Percentiles rank a stretch among this genome's conserved stretches.
phyloP scores from a whole-genome alignment of 208 protist genomes.

The Phytomonas sp. region DNA sequence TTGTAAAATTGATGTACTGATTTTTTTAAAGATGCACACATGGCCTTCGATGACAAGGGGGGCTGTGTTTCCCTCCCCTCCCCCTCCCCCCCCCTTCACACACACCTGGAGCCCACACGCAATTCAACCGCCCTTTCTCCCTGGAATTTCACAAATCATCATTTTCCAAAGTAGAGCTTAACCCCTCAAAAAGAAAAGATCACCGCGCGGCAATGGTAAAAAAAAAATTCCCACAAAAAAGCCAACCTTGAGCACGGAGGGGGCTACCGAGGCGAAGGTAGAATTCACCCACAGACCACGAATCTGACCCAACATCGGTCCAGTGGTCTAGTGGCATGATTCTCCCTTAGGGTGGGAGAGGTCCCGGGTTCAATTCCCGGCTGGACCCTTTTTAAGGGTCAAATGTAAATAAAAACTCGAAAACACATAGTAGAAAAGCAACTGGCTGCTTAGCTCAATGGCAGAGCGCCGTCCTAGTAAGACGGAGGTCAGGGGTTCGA shows the following conservation, averaged over 20 bases:
- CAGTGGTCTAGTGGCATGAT: slow-evolving; percentile 92
- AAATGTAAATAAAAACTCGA: neutral
- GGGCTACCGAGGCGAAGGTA: too few relatives aligned
- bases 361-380: slow-evolving; percentile 83
- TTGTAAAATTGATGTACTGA: neutral
- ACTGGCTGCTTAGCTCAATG: slow-evolving; percentile 87
- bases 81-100: too few relatives aligned
- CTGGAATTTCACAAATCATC: neutral
- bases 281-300: neutral
- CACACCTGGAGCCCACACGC: neutral
- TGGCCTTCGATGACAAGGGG: too few relatives aligned
- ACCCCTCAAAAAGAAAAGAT: too few relatives aligned
- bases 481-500: slow-evolving; percentile 90
- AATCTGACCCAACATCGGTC: slow-evolving; percentile 21
- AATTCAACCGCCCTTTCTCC: neutral
- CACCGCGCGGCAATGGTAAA: too few relatives aligned
- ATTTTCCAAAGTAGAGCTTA: neutral
- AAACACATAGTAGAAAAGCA: neutral
- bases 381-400: slow-evolving; percentile 55
- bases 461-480: slow-evolving; percentile 89
- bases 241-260: too few relatives aligned
- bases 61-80: too few relatives aligned
- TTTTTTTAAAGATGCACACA: neutral
- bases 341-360: slow-evolving; percentile 90
- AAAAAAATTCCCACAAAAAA: too few relatives aligned